Percentiles rank a stretch among this genome's conserved stretches.
phyloP scores from a whole-genome alignment of 257 asterid species.

The Capsicum pubescens region DNA sequence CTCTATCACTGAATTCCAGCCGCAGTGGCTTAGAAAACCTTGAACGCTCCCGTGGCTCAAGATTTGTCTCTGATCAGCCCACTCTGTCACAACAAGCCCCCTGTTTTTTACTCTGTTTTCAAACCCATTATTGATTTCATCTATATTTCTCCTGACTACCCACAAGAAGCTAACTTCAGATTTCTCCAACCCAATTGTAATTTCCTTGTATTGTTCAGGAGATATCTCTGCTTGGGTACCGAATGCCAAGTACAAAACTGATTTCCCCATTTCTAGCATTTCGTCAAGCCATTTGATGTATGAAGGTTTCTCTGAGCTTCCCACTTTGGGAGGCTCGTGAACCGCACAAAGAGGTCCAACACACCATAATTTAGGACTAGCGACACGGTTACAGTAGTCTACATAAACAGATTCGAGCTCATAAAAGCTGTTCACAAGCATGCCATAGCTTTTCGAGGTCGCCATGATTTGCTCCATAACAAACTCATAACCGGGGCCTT shows the following conservation, averaged over 20 bases:
- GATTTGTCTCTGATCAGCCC: constrained; percentile 74
- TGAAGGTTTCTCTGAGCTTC: constrained; percentile 4
- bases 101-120: constrained; percentile 47
- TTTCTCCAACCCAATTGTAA: constrained; percentile 53
- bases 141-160: constrained; percentile 50
- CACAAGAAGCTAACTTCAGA: constrained; percentile 59
- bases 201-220: constrained; percentile 51
- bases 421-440: constrained; percentile 56
- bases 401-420: constrained; percentile 56
- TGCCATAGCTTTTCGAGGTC: constrained; percentile 51
- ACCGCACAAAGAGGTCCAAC: constrained; percentile 70
- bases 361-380: constrained; percentile 38
- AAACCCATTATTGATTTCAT: constrained; percentile 29
- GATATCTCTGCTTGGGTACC: constrained; percentile 77
- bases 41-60: constrained; percentile 51
- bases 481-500: constrained; percentile 45
- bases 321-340: not conserved
- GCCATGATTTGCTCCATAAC: constrained; percentile 12
- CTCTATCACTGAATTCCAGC: constrained; percentile 76
- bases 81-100: constrained; percentile 62
- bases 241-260: constrained; percentile 68
- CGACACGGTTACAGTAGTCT: constrained; percentile 28
- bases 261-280: constrained; percentile 34
- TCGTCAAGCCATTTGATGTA: constrained; percentile 74
- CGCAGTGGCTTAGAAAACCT: constrained; percentile 78